A percentile compares a stretch with the other conserved stretches of the same genome.
Conservation (phyloP, 495 filamentous ascomycete species). For the Xylaria grammica region DNA sequence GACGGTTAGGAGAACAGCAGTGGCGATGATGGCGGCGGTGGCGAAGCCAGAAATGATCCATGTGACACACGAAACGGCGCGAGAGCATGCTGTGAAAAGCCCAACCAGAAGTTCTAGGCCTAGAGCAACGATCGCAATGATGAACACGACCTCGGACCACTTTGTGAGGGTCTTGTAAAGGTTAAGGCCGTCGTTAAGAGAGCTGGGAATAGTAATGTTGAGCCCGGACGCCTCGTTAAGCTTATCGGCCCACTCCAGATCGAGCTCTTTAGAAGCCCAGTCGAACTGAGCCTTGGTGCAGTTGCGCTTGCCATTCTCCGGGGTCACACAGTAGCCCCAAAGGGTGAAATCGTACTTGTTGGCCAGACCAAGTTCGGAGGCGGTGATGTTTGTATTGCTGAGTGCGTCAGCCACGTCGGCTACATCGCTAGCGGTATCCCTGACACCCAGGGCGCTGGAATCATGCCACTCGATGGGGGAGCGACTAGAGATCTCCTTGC, state of each 20-base stretch:
- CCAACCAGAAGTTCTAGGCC: conserved; percentile 78
- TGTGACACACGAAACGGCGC: conserved; percentile 53
- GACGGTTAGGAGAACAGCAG: conserved; percentile 64
- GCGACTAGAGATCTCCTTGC: conserved; percentile 9
- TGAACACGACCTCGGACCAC: conserved; percentile 82
- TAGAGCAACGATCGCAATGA: conserved; percentile 71
- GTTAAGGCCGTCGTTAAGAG: conserved; percentile 68
- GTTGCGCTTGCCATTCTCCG: conserved; percentile 50
- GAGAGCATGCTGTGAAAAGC: conserved; percentile 66
- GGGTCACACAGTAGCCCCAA: conserved; percentile 81
- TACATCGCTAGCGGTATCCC: conserved; percentile 49
- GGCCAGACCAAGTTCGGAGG: conserved; percentile 62
- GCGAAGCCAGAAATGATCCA: conserved; percentile 56
- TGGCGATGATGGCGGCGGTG: conserved; percentile 65
- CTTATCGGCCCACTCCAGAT: conserved; percentile 54
- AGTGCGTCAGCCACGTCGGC: conserved; percentile 67
- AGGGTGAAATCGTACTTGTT: conserved; percentile 83
- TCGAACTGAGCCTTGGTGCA: conserved; percentile 71
- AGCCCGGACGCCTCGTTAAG: conserved; percentile 46
- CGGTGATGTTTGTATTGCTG: conserved; percentile 42
- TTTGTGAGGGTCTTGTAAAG: conserved; percentile 73
- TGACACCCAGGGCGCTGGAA: conserved; percentile 12
- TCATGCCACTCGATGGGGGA: conserved; percentile 22
- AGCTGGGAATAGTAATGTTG: conserved; percentile 61
- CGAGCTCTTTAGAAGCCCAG: conserved; percentile 72